These are phyloP conservation scores for Calonectria leucothoes DNA, from an alignment of 2,329 filamentous ascomycete genomes.

Conservation along the genomic window DNA sequence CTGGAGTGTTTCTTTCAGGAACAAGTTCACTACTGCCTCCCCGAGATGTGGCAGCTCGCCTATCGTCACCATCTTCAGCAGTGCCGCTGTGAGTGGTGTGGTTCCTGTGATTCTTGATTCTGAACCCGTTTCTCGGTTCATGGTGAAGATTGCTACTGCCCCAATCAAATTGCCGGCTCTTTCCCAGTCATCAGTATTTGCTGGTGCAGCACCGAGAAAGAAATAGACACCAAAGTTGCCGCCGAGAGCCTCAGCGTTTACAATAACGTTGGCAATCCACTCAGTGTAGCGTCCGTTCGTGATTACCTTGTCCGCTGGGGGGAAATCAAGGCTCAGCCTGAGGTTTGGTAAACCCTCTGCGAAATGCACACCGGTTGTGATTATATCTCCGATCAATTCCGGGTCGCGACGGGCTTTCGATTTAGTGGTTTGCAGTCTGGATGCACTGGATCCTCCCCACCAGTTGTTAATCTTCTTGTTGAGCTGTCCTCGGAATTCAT, in stretches of 20 bases:
- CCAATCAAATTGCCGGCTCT: slow-evolving; percentile 68
- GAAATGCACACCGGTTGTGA: slow-evolving; percentile 11
- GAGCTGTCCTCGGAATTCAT: slow-evolving; percentile 47
- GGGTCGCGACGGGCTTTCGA: neutral
- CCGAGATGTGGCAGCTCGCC: slow-evolving; percentile 53
- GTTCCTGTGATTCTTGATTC: slow-evolving; percentile 58
- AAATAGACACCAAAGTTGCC: slow-evolving; percentile 73
- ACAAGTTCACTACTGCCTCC: slow-evolving; percentile 51
- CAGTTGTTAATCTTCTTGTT: slow-evolving; percentile 64
- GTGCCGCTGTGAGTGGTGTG: slow-evolving; percentile 62
- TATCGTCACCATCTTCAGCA: slow-evolving; percentile 56
- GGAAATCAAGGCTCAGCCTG: slow-evolving; percentile 42
- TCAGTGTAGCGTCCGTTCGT: slow-evolving; percentile 62
- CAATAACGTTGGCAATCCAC: slow-evolving; percentile 76
- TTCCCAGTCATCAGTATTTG: slow-evolving; percentile 61
- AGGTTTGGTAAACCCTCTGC: neutral
- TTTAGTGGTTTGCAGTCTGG: slow-evolving; percentile 31
- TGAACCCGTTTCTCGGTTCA: slow-evolving; percentile 48
- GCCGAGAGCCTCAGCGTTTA: slow-evolving; percentile 69
- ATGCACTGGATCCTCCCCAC: slow-evolving; percentile 49
- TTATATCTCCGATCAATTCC: neutral
- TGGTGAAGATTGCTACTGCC: slow-evolving; percentile 67
- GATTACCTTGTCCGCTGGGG: slow-evolving; percentile 45
- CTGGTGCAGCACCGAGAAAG: slow-evolving; percentile 70
- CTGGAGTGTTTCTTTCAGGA: slow-evolving; percentile 53